phyloP scores from a whole-genome alignment of 2,329 filamentous ascomycete species.

The Aspergillus glaucus region DNA sequence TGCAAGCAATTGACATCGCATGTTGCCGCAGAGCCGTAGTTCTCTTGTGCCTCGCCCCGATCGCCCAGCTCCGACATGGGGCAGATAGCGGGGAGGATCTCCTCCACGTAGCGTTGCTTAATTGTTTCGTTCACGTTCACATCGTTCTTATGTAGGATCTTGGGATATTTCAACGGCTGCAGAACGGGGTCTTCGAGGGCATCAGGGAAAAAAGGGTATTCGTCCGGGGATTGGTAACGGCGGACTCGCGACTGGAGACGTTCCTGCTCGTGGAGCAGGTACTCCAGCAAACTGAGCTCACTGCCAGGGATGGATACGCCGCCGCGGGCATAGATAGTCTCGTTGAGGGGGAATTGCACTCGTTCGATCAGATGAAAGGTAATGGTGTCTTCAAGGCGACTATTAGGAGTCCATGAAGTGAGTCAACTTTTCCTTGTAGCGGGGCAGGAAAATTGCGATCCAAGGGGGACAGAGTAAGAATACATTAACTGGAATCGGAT shows the following conservation, averaged over 20 bases:
- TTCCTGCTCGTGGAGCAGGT: slow-evolving; percentile 86
- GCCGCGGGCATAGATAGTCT: slow-evolving; percentile 74
- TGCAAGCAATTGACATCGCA: slow-evolving; percentile 88
- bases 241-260: slow-evolving; percentile 85
- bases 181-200: slow-evolving; percentile 74
- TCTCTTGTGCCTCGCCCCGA: slow-evolving; percentile 79
- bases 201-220: slow-evolving; percentile 92
- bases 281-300: slow-evolving; percentile 80
- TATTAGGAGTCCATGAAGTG: slow-evolving; percentile 33
- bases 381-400: slow-evolving; percentile 94
- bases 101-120: slow-evolving; percentile 74
- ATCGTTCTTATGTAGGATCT: slow-evolving; percentile 77
- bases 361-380: slow-evolving; percentile 95
- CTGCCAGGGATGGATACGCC: slow-evolving; percentile 71
- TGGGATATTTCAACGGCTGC: slow-evolving; percentile 80
- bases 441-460: slow-evolving; percentile 1
- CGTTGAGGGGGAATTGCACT: slow-evolving; percentile 92
- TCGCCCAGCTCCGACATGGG: slow-evolving; percentile 68
- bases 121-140: slow-evolving; percentile 88
- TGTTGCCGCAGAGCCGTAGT: slow-evolving; percentile 88
- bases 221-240: slow-evolving; percentile 91
- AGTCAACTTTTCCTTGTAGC: background rate
- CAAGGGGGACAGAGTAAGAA: slow-evolving; percentile 19
- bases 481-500: slow-evolving; percentile 91
- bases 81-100: slow-evolving; percentile 79